Percentiles rank a stretch among this genome's conserved stretches.
These are phyloP conservation scores for Bipolaris zeicola DNA, from an alignment of 2,329 filamentous ascomycete genomes.

Conservation along the genomic window DNA sequence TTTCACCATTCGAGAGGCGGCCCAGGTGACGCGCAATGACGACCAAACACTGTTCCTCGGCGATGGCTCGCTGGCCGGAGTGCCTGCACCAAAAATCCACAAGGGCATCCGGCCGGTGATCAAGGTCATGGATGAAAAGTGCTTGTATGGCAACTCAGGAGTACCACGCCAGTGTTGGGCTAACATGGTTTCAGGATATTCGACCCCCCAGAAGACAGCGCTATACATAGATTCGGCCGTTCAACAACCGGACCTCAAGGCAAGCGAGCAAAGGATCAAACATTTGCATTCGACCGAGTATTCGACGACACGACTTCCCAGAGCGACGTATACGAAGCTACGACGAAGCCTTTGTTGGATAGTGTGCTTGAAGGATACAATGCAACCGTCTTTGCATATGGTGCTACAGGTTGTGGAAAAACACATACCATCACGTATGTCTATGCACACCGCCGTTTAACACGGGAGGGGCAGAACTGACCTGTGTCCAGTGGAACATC, in stretches of 20 bases:
- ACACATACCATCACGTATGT: slow-evolving; percentile 83
- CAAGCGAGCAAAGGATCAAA: slow-evolving; percentile 95
- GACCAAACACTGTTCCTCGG: slow-evolving; percentile 93
- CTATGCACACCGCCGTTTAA: background rate
- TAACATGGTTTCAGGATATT: slow-evolving; percentile 71
- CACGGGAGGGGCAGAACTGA: slow-evolving; percentile 20
- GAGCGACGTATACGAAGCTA: slow-evolving; percentile 92
- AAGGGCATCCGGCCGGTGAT: slow-evolving; percentile 90
- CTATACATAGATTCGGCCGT: slow-evolving; percentile 83
- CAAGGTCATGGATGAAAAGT: slow-evolving; percentile 95
- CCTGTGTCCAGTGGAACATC: slow-evolving; percentile 66
- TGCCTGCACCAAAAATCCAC: slow-evolving; percentile 80
- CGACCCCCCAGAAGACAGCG: slow-evolving; percentile 93
- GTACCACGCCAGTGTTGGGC: slow-evolving; percentile 10
- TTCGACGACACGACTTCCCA: slow-evolving; percentile 96
- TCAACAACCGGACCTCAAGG: slow-evolving; percentile 74
- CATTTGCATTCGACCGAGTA: slow-evolving; percentile 94
- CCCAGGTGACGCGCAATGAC: slow-evolving; percentile 80
- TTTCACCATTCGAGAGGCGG: slow-evolving; percentile 87
- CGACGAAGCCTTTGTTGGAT: slow-evolving; percentile 86
- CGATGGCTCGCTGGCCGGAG: slow-evolving; percentile 90
- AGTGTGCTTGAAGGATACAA: slow-evolving; percentile 98
- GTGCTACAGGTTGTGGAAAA: slow-evolving; percentile 96
- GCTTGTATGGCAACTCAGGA: slow-evolving; percentile 68
- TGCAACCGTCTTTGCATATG: slow-evolving; percentile 97